Percentiles rank a stretch among this genome's conserved stretches.
phyloP scores from a whole-genome alignment of 176 grass and related monocot species.

The Chrysopogon serrulatus region DNA sequence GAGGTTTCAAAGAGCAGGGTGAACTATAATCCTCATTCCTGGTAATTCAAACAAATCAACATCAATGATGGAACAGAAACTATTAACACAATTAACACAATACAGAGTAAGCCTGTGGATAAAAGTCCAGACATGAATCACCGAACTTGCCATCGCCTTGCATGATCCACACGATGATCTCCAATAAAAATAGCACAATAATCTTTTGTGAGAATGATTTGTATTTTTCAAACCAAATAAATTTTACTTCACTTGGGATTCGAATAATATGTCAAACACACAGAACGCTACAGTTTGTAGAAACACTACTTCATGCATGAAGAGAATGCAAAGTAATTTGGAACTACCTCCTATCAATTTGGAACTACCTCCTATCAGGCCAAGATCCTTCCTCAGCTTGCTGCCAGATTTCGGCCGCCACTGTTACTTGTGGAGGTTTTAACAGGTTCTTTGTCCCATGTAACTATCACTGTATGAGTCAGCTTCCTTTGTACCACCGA shows the following conservation, averaged over 20 bases:
- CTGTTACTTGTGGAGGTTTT: conserved; percentile 36
- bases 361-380: conserved; percentile 42
- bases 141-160: too few species aligned
- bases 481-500: conserved; percentile 58
- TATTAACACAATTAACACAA: too few species aligned
- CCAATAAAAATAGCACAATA: not conserved
- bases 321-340: too few species aligned
- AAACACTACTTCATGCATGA: not conserved
- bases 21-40: too few species aligned
- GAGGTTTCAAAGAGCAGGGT: too few species aligned
- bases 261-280: not conserved
- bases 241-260: not conserved
- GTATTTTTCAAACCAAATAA: conserved; percentile 2
- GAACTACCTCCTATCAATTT: too few species aligned
- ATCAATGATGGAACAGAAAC: too few species aligned
- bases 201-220: conserved; percentile 7
- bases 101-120: too few species aligned
- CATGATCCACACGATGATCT: too few species aligned
- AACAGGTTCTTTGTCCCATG: conserved; percentile 52
- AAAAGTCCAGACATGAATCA: too few species aligned
- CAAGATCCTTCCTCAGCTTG: conserved; percentile 47
- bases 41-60: too few species aligned
- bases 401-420: conserved; percentile 30
- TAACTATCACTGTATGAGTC: conserved; percentile 61
- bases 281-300: not conserved